phyloP scores from a whole-genome alignment of 78 protist species.

The Protostelium mycophagum region DNA sequence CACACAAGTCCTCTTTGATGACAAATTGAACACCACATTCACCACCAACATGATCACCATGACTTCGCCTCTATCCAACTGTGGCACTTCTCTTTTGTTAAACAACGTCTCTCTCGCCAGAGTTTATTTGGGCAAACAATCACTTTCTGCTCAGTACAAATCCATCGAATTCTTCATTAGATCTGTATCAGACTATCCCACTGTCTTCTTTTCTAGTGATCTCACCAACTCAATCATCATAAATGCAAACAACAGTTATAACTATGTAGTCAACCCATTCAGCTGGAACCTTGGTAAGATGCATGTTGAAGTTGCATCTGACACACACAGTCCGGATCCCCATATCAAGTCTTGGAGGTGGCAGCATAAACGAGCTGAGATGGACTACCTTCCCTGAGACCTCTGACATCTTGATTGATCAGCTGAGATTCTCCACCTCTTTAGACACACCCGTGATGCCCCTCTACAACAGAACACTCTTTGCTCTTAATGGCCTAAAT shows the following conservation, averaged over 20 bases:
- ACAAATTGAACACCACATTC: background rate
- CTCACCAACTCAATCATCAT: background rate
- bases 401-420: background rate
- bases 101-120: background rate
- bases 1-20: background rate
- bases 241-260: background rate
- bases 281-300: background rate
- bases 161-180: background rate
- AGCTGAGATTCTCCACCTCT: background rate
- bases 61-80: background rate
- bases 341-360: background rate
- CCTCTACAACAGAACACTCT: background rate
- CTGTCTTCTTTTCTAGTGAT: background rate
- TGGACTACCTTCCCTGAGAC: background rate
- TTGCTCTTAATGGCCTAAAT: background rate
- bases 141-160: background rate
- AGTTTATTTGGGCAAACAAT: background rate
- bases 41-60: background rate
- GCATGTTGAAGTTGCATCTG: background rate
- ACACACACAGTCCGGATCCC: background rate
- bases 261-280: background rate
- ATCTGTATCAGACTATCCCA: background rate
- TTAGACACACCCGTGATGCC: background rate
- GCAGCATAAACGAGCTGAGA: background rate
- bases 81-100: background rate